These are phyloP conservation scores for Podospora sp. DNA, from an alignment of 495 filamentous ascomycete genomes.

Conservation along the genomic window DNA sequence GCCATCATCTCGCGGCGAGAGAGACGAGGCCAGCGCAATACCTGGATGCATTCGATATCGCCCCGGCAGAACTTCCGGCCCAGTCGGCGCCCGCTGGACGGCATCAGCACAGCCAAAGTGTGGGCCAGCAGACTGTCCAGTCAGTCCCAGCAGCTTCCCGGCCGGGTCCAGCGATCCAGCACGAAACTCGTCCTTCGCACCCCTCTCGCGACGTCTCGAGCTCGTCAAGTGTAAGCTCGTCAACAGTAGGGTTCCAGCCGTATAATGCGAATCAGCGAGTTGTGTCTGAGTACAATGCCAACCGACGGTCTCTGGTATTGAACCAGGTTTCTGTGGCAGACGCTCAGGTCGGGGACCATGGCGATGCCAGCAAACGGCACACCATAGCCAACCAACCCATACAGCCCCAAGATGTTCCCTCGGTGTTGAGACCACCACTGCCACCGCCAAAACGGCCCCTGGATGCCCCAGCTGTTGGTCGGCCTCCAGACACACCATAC, in stretches of 20 bases:
- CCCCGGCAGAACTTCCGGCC: conserved; percentile 37
- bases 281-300: conserved; percentile 16
- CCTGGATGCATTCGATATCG: conserved; percentile 35
- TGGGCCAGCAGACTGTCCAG: neutral
- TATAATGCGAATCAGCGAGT: conserved; percentile 34
- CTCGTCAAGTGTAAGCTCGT: conserved; percentile 12
- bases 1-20: conserved; percentile 25
- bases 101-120: neutral
- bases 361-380: too few relatives aligned
- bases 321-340: neutral
- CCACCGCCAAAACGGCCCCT: conserved; percentile 16
- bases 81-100: conserved; percentile 13
- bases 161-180: neutral
- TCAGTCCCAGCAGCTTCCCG: neutral
- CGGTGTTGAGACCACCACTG: conserved; percentile 20
- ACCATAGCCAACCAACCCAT: neutral
- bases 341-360: neutral
- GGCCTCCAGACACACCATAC: neutral
- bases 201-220: neutral
- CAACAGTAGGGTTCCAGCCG: conserved; percentile 33
- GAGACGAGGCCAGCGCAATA: conserved; percentile 25
- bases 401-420: conserved; percentile 18
- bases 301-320: conserved; percentile 21
- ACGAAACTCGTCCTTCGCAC: neutral
- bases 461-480: neutral